Conservation (phyloP, 768 basidiomycete species). For the Leucocoprinus sp. region DNA sequence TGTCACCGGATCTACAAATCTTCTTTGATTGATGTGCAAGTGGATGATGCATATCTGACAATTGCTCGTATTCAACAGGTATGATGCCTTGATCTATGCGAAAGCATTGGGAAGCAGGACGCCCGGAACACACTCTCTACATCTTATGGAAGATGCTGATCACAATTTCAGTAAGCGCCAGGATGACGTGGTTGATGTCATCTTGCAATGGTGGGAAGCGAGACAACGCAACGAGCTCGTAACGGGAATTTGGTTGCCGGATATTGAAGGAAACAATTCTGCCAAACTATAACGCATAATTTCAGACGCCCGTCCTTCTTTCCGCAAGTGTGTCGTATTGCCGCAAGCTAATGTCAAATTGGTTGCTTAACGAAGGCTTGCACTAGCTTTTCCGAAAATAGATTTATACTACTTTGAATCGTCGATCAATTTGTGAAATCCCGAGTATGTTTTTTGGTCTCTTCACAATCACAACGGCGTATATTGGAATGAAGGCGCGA, state of each 20-base stretch:
- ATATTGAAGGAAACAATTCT: conserved; percentile 25
- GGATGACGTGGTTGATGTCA: conserved; percentile 58
- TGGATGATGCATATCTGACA: not conserved
- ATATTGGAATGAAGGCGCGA: not conserved
- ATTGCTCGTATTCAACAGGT: conserved; percentile 30
- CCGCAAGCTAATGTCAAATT: too few relatives aligned
- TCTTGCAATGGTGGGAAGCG: conserved; percentile 61
- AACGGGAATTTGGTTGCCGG: conserved; percentile 60
- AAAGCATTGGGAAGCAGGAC: conserved; percentile 44
- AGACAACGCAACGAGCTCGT: conserved; percentile 37
- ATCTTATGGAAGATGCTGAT: conserved; percentile 66
- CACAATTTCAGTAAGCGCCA: conserved; percentile 70
- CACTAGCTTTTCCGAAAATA: too few relatives aligned
- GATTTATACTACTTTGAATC: too few relatives aligned
- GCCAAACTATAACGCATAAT: conserved; percentile 19
- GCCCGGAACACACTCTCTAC: conserved; percentile 64
- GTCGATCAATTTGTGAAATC: not conserved
- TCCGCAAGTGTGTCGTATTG: too few relatives aligned
- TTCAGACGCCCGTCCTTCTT: too few relatives aligned
- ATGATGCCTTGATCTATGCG: conserved; percentile 66
- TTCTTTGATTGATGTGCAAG: not conserved
- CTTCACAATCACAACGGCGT: conserved; percentile 1
- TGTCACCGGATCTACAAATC: not conserved
- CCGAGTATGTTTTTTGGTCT: not conserved
- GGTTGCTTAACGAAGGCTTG: too few relatives aligned